phyloP scores from a whole-genome alignment of 2,329 filamentous ascomycete species.

The Samsoniella hepiali region DNA sequence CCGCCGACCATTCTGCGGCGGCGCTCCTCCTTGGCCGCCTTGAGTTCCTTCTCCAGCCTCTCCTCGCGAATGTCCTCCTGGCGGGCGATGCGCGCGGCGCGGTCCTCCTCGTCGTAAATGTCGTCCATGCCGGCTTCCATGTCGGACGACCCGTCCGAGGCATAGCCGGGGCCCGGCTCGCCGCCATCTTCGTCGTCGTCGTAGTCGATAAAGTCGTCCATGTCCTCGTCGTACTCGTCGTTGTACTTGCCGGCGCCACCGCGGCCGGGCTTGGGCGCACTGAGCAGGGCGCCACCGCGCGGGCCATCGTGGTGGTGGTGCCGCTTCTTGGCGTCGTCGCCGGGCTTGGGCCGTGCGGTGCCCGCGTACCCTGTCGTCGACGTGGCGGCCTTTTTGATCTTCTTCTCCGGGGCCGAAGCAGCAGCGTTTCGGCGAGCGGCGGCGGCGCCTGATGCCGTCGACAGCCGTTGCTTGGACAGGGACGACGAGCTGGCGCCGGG shows the following conservation, averaged over 20 bases:
- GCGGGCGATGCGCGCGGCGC: conserved; percentile 59
- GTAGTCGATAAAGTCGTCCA: conserved; percentile 61
- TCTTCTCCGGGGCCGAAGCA: conserved; percentile 47
- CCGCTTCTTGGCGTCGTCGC: conserved; percentile 28
- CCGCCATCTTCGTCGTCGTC: conserved; percentile 50
- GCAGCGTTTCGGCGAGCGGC: conserved; percentile 22
- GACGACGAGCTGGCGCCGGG: background rate
- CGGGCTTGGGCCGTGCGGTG: conserved; percentile 57
- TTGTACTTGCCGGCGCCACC: conserved; percentile 40
- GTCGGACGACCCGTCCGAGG: conserved; percentile 66
- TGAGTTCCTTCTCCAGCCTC: conserved; percentile 58
- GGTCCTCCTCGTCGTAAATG: conserved; percentile 67
- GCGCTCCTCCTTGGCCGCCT: conserved; percentile 59
- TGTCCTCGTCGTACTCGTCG: conserved; percentile 61
- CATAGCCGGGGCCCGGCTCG: conserved; percentile 50
- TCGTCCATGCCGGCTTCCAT: conserved; percentile 77
- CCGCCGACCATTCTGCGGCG: conserved; percentile 40
- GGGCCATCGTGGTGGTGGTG: conserved; percentile 31
- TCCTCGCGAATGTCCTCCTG: conserved; percentile 66
- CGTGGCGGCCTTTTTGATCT: conserved; percentile 57
- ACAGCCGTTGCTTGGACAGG: background rate
- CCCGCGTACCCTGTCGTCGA: conserved; percentile 65
- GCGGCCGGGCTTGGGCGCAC: conserved; percentile 30
- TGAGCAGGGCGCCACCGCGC: conserved; percentile 42
- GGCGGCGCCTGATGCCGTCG: background rate